Conservation (phyloP, 1,284 basidiomycete species). For the Nidula niveotomentosa region DNA sequence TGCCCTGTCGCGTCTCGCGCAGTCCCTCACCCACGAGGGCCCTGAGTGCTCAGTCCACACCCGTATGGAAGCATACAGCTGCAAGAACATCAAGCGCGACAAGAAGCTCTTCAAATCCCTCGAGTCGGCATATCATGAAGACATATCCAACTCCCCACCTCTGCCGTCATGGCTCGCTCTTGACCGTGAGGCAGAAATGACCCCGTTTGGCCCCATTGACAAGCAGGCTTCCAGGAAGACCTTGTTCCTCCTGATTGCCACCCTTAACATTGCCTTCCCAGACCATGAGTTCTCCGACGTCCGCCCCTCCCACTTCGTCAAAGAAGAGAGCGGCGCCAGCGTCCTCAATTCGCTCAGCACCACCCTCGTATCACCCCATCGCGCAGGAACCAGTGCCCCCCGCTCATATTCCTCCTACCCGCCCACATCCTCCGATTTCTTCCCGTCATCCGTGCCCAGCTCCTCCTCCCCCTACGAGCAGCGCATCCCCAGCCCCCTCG, state of each 20-base stretch:
- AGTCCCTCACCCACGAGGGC: slow-evolving; percentile 82
- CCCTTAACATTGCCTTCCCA: slow-evolving; percentile 96
- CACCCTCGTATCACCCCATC: slow-evolving; percentile 69
- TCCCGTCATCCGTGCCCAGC: slow-evolving; percentile 69
- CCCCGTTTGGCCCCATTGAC: slow-evolving; percentile 78
- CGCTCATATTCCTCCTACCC: slow-evolving; percentile 83
- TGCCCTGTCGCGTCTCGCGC: slow-evolving; percentile 76
- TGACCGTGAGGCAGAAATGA: slow-evolving; percentile 69
- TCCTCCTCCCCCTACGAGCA: slow-evolving; percentile 65
- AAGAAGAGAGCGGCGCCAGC: slow-evolving; percentile 74
- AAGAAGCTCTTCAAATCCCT: slow-evolving; percentile 95
- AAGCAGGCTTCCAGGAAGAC: slow-evolving; percentile 82
- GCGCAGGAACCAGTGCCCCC: slow-evolving; percentile 62
- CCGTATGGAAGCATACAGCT: slow-evolving; percentile 95
- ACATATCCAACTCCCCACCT: slow-evolving; percentile 69
- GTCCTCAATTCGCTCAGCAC: slow-evolving; percentile 83
- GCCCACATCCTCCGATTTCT: slow-evolving; percentile 69
- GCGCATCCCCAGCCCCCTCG: slow-evolving; percentile 58
- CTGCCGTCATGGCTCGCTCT: slow-evolving; percentile 68
- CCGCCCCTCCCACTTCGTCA: slow-evolving; percentile 88
- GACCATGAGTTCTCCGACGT: slow-evolving; percentile 98
- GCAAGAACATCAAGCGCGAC: slow-evolving; percentile 97
- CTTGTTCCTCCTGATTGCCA: slow-evolving; percentile 92
- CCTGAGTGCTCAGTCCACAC: slow-evolving; percentile 92
- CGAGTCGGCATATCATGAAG: slow-evolving; percentile 83